Percentiles rank a stretch among this genome's conserved stretches.
These are phyloP conservation scores for Aspergillus unguis DNA, from an alignment of 2,329 filamentous ascomycete species.

Conservation along the genomic window DNA sequence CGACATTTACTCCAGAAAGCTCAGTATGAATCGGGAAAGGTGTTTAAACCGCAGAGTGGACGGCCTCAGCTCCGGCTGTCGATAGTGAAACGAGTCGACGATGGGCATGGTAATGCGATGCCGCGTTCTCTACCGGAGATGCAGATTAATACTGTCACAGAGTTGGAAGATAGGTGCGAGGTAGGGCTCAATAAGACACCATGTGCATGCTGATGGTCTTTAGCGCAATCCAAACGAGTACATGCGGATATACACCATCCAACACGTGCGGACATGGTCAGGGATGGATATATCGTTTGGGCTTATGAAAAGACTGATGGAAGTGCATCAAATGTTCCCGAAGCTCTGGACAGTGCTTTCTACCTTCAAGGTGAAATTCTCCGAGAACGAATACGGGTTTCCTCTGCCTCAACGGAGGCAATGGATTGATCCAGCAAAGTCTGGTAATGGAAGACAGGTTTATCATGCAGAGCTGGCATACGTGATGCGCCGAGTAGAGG, in stretches of 20 bases:
- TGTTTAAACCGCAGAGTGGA: background rate
- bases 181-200: background rate
- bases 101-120: background rate
- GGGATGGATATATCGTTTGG: constrained; percentile 14
- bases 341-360: constrained; percentile 13
- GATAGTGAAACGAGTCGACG: background rate
- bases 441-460: background rate
- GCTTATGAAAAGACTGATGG: constrained; percentile 9
- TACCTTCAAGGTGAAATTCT: constrained; percentile 9
- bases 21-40: background rate
- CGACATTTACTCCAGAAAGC: background rate
- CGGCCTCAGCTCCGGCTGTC: background rate
- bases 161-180: background rate
- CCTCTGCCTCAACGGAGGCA: constrained; percentile 5
- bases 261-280: constrained; percentile 12
- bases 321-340: constrained; percentile 5
- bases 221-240: constrained; percentile 6
- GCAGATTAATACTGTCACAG: background rate
- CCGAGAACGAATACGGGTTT: constrained; percentile 16
- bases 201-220: background rate
- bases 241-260: constrained; percentile 11
- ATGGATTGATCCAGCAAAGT: no score
- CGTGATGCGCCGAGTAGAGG: constrained; percentile 15
- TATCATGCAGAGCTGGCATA: constrained; percentile 10
- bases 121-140: background rate